Evolutionary conservation across 139 green algal genomes (phyloP).

Genomic region (Volvox africanus): DNA sequence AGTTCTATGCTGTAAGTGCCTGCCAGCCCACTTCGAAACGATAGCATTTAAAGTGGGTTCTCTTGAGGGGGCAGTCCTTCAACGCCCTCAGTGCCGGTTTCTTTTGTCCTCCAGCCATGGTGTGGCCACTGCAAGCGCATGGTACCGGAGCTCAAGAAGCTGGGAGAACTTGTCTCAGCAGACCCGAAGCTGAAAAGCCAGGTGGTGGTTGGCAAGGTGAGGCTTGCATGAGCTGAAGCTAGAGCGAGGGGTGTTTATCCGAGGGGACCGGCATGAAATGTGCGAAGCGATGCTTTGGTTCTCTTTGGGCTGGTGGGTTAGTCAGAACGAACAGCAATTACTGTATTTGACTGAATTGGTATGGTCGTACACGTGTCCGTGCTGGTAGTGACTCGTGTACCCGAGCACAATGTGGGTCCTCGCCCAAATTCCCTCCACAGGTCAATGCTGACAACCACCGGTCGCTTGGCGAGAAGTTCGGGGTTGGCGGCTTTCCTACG

Average conservation of each 20-base stretch:
- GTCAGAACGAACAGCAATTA: no score
- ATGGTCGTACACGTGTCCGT: no score
- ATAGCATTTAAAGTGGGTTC: no score
- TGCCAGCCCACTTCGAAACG: no score
- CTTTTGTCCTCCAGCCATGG: conserved; percentile 32
- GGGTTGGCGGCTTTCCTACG: conserved; percentile 88
- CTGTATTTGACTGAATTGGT: no score
- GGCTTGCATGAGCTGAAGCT: background rate
- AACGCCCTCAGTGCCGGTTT: background rate
- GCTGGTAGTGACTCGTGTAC: no score
- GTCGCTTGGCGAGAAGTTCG: conserved; percentile 80
- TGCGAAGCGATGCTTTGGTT: no score
- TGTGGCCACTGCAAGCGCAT: conserved; percentile 50
- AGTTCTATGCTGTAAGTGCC: conserved; percentile 78
- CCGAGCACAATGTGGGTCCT: no score
- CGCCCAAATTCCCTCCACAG: conserved; percentile 51
- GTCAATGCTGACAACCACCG: conserved; percentile 87
- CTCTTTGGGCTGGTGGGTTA: no score
- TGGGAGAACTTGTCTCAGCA: conserved; percentile 72
- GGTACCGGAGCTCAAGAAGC: conserved; percentile 75
- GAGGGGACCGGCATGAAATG: no score
- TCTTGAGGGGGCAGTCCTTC: no score
- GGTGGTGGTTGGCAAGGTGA: conserved; percentile 86
- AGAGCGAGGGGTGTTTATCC: no score
- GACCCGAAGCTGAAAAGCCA: conserved; percentile 78